These are phyloP conservation scores for Pterula multifida DNA, from an alignment of 1,284 basidiomycete species.

Conservation along the genomic window DNA sequence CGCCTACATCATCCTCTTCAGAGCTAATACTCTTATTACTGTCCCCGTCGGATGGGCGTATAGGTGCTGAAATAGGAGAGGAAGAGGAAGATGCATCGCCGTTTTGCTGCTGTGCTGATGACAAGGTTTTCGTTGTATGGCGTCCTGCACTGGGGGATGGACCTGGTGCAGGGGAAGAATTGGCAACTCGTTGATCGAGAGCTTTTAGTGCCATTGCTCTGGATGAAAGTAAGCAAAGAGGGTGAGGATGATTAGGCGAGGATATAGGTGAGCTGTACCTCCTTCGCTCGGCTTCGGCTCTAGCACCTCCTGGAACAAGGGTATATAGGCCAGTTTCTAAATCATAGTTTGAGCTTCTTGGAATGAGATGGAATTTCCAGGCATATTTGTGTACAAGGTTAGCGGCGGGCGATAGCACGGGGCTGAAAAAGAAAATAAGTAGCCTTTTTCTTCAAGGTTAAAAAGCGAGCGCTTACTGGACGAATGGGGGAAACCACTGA, in stretches of 20 bases:
- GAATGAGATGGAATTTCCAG: slow-evolving; percentile 1
- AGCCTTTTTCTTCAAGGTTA: not conserved
- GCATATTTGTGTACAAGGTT: slow-evolving; percentile 11
- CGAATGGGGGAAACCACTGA: slow-evolving; percentile 91
- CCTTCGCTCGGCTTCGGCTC: slow-evolving; percentile 2
- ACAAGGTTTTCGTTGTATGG: not conserved
- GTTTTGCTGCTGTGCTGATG: not conserved
- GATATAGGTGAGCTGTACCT: slow-evolving; percentile 30
- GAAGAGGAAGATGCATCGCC: not conserved
- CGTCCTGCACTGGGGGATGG: not conserved
- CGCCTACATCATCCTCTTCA: not conserved
- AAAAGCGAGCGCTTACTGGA: slow-evolving; percentile 50
- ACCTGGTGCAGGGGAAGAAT: not conserved
- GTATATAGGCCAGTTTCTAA: not conserved
- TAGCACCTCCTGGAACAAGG: slow-evolving; percentile 19
- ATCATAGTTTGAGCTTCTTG: not conserved
- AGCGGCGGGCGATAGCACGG: slow-evolving; percentile 19
- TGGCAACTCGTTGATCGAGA: slow-evolving; percentile 2
- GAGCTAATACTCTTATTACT: not conserved
- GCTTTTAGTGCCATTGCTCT: slow-evolving; percentile 3
- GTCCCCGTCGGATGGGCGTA: not conserved
- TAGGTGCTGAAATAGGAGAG: not conserved
- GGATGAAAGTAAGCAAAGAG: slow-evolving; percentile 5
- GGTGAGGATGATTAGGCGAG: slow-evolving; percentile 15
- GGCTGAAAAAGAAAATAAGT: not conserved